Base-by-base conservation (phyloP, 495 filamentous ascomycete genomes). In the Pseudomonodictys pantanalensis region DNA sequence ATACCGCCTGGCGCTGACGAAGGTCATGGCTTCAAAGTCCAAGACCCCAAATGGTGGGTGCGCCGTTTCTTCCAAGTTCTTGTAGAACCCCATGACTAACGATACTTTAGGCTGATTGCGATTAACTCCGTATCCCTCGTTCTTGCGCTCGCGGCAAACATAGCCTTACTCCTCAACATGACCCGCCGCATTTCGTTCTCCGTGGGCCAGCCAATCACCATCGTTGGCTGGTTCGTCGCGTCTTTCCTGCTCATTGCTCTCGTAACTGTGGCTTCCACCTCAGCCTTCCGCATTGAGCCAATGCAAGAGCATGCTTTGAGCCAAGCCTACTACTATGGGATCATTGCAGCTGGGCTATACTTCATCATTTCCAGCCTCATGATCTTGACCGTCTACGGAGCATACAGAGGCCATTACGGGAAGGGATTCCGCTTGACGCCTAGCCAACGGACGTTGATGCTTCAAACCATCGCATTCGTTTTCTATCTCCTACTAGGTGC, bases 401-500 rank as follows among this genome's bases (percentile, higher is more conserved):
- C 88, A 2, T 76, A 74, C 29, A 68, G 60, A 3, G 84, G 81
- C 1, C 84, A 87, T 57, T 91, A 89, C 57, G 73, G 72, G 4
- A 85, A 80, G 41, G 82, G 89, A 48, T 92, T 90, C 70, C 79
- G 83, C 38, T 77, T 91, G 25, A 91, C 86, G 2, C 77, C 78
- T 39, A 83, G 81, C 56, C 89, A 95, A 71, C 79, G 91, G 23
- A 93, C 89, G 0, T 72, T 96, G 29, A 95, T 95, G 88, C 72
- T 95, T 25, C 91, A 95, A 65, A 95, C 89, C 1, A 92, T 93
- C 65, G 72, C 79, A 24, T 87, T 95, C 69, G 76, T 88, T 43
- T 73, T 86, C 7, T 95, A 93, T 64, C 77, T 95, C 9, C 79
- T 91, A 2, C 64, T 87, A 11, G 90, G 91, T 5, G 83, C 90